Conservation (phyloP, 768 basidiomycete genomes). For the Daedalea quercina region DNA sequence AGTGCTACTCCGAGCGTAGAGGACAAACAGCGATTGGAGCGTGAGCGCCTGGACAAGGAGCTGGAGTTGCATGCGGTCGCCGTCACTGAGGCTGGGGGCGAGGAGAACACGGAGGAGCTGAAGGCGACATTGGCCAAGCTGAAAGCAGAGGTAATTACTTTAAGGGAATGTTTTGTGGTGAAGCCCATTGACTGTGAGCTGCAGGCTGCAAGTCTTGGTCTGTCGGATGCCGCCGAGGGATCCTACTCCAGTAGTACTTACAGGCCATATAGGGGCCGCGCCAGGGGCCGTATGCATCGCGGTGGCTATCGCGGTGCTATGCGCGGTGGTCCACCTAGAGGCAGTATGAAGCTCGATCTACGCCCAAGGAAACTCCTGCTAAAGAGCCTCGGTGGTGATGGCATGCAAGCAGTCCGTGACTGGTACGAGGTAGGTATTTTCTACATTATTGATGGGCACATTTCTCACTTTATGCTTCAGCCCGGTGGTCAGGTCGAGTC, state of each 20-base stretch:
- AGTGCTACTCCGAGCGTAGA: slow-evolving; percentile 23
- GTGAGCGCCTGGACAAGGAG: slow-evolving; percentile 74
- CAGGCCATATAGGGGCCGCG: slow-evolving; percentile 54
- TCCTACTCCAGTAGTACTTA: slow-evolving; percentile 25
- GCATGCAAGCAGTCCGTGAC: slow-evolving; percentile 56
- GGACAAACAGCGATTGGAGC: slow-evolving; percentile 50
- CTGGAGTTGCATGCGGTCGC: slow-evolving; percentile 55
- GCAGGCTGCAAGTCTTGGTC: slow-evolving; percentile 71
- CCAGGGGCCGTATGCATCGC: slow-evolving; percentile 55
- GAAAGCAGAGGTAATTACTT: slow-evolving; percentile 58
- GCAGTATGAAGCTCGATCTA: slow-evolving; percentile 87
- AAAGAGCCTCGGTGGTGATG: slow-evolving; percentile 55
- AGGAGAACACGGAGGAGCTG: slow-evolving; percentile 59
- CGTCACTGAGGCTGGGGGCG: slow-evolving; percentile 34
- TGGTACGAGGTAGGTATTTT: slow-evolving; percentile 68
- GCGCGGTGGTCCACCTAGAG: slow-evolving; percentile 60
- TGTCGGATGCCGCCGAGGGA: slow-evolving; percentile 41
- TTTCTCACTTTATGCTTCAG: slow-evolving; percentile 28
- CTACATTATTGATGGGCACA: slow-evolving; percentile 6
- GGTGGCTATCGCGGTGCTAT: slow-evolving; percentile 52
- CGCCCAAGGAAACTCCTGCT: slow-evolving; percentile 76
- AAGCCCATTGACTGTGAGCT: neutral
- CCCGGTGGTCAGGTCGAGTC: slow-evolving; percentile 66
- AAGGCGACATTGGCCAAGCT: slow-evolving; percentile 71
- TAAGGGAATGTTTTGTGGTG: slow-evolving; percentile 1